phyloP scores from a whole-genome alignment of 2,329 filamentous ascomycete species.

The Aspergillus costaricaensis region DNA sequence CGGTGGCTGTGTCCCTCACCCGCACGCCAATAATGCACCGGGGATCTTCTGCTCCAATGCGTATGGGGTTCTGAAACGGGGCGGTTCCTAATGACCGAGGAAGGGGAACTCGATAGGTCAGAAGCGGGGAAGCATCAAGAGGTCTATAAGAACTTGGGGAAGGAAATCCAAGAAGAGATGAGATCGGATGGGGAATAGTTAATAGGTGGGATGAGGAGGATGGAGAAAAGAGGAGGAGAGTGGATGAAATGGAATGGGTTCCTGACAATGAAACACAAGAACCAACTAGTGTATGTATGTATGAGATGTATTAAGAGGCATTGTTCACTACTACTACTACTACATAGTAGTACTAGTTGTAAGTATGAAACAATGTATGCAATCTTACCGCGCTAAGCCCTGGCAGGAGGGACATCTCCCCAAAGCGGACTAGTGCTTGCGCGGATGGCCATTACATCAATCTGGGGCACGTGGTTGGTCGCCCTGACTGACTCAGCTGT shows the following conservation, averaged over 20 bases:
- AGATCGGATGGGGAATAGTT: not conserved
- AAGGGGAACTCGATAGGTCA: not conserved
- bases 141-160: too few relatives aligned
- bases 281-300: too few relatives aligned
- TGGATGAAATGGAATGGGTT: not conserved
- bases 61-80: not conserved
- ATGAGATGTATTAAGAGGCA: too few relatives aligned
- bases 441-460: not conserved
- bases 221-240: not conserved
- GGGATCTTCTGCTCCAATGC: conserved; percentile 12
- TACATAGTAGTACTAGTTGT: too few relatives aligned
- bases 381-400: not conserved
- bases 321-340: too few relatives aligned
- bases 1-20: conserved; percentile 24
- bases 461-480: not conserved
- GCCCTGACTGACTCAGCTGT: conserved; percentile 1
- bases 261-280: not conserved
- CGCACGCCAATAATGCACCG: conserved; percentile 16
- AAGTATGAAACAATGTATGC: not conserved
- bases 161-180: not conserved
- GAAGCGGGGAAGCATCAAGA: not conserved
- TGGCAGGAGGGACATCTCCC: not conserved
- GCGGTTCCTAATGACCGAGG: conserved; percentile 1
- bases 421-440: not conserved
- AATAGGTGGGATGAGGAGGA: not conserved